These are phyloP conservation scores for Mycena indigotica DNA, from an alignment of 768 basidiomycete genomes.

Conservation along the genomic window DNA sequence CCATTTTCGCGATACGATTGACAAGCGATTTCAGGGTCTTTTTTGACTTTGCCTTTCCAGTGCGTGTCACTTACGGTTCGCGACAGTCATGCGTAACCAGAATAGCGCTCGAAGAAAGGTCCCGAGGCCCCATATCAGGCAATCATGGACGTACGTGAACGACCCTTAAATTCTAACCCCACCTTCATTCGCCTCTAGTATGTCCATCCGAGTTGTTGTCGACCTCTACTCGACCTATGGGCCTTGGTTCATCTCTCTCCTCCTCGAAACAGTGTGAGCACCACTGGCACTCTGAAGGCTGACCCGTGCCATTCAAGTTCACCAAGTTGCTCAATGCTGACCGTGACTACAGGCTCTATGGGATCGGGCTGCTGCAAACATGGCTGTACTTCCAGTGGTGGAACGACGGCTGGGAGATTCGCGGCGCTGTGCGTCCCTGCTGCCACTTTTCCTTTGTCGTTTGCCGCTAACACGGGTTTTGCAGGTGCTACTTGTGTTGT, in stretches of 20 bases:
- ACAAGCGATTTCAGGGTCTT: no score
- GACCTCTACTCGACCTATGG: constrained; percentile 12
- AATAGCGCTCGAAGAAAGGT: no score
- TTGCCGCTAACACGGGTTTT: not conserved
- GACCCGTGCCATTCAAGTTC: no score
- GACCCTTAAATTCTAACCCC: not conserved
- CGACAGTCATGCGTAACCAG: no score
- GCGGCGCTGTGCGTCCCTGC: not conserved
- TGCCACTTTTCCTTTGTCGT: no score
- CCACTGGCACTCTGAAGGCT: no score
- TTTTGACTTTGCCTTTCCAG: no score
- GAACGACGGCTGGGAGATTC: not conserved
- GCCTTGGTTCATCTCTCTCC: constrained; percentile 8
- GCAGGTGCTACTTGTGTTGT: not conserved
- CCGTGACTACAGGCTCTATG: constrained; percentile 5
- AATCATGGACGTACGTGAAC: not conserved
- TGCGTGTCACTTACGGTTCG: no score
- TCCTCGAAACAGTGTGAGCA: constrained; percentile 13
- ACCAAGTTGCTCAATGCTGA: not conserved
- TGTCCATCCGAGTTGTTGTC: not conserved
- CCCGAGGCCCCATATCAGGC: no score
- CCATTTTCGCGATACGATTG: no score
- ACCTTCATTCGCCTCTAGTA: not conserved
- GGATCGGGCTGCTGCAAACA: constrained; percentile 5
- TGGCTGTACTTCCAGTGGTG: constrained; percentile 12